Evolutionary conservation across 352 stramenopile genomes (phyloP).

Genomic region (Blastocystis sp.): DNA sequence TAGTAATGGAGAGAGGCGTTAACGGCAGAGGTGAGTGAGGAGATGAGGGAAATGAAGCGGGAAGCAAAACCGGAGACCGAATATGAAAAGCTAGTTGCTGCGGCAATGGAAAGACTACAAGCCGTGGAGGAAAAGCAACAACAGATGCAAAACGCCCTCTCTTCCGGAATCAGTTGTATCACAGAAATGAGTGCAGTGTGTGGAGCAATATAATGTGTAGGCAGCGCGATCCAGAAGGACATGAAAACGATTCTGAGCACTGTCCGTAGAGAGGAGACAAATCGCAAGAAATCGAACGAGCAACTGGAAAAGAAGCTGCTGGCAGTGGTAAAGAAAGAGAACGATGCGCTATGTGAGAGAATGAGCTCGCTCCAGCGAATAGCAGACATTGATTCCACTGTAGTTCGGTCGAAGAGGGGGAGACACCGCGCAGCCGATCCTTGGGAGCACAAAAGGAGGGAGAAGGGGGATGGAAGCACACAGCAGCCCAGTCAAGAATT

Average conservation of each 20-base stretch:
- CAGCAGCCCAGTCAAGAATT: background rate
- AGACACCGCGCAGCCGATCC: background rate
- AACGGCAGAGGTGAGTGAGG: background rate
- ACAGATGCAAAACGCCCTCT: background rate
- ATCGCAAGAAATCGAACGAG: background rate
- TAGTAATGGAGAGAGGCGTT: background rate
- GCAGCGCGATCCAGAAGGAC: constrained; percentile 36
- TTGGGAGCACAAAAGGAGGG: background rate
- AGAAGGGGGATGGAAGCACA: background rate
- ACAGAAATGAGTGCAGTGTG: background rate
- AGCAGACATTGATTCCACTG: background rate
- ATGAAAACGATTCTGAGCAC: background rate
- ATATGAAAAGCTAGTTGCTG: background rate
- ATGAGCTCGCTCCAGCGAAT: background rate
- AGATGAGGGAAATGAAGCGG: background rate
- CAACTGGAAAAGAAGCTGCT: background rate
- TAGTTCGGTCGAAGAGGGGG: constrained; percentile 4
- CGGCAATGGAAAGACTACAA: background rate
- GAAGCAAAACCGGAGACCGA: background rate
- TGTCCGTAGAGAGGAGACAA: constrained; percentile 18
- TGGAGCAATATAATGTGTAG: background rate
- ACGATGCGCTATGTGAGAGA: background rate
- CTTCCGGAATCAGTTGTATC: background rate
- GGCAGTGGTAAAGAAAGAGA: background rate
- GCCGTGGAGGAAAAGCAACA: background rate